Conservation (phyloP, 176 grass and related monocot species). For the Triticum turgidum region DNA sequence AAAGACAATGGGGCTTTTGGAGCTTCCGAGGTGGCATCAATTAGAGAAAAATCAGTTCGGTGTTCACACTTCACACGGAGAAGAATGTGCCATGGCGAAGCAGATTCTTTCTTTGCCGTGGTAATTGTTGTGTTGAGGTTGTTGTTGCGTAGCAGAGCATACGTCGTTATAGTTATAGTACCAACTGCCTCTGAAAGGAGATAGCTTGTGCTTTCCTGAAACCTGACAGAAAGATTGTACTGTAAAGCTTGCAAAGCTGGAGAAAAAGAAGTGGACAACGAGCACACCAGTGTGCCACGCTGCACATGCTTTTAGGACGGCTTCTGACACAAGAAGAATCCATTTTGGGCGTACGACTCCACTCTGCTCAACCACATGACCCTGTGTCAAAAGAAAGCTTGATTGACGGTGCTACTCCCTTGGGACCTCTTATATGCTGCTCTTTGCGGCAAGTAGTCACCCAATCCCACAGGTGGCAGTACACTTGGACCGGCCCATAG, state of each 20-base stretch:
- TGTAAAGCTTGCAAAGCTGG: slow-evolving; percentile 34
- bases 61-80: neutral
- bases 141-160: neutral
- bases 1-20: neutral
- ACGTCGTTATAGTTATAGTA: neutral
- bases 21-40: neutral
- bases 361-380: neutral
- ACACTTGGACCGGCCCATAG: too few species aligned
- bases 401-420: neutral
- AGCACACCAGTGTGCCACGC: neutral
- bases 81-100: neutral
- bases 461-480: too few species aligned
- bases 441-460: too few species aligned
- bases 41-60: neutral
- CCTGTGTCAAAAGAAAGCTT: neutral
- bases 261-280: slow-evolving; percentile 22
- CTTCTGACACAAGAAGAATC: slow-evolving; percentile 55
- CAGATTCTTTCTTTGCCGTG: neutral
- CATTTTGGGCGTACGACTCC: neutral
- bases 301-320: slow-evolving; percentile 29
- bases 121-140: neutral
- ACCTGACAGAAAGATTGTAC: slow-evolving; percentile 34
- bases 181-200: neutral
- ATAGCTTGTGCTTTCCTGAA: neutral
- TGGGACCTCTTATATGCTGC: too few species aligned